phyloP scores from a whole-genome alignment of 2,329 filamentous ascomycete genomes.

The Aspergillus thermomutatus region DNA sequence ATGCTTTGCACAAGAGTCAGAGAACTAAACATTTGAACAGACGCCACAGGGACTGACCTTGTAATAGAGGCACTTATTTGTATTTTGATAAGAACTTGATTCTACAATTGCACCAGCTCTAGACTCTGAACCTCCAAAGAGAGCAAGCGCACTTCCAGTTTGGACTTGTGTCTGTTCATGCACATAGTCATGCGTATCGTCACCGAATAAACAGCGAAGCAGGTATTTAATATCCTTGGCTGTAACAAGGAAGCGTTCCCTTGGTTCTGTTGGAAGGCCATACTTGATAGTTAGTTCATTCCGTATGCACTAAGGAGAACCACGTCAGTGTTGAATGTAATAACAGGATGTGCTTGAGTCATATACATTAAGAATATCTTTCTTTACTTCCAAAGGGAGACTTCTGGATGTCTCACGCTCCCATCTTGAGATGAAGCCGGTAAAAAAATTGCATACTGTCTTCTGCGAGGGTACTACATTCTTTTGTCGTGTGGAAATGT shows the following conservation, averaged over 20 bases:
- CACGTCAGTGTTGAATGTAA: too few species aligned
- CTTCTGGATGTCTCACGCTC: too few species aligned
- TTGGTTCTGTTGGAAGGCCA: slow-evolving; percentile 9
- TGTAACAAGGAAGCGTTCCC: slow-evolving; percentile 8
- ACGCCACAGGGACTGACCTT: too few species aligned
- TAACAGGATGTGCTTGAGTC: too few species aligned
- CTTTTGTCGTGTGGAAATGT: too few species aligned
- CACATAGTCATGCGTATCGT: slow-evolving; percentile 9
- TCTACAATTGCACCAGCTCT: slow-evolving; percentile 14
- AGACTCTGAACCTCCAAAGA: slow-evolving; percentile 8
- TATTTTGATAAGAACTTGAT: slow-evolving; percentile 14
- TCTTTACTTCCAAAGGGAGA: too few species aligned
- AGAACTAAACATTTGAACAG: too few species aligned
- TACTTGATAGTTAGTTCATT: slow-evolving; percentile 9
- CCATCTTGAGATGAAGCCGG: too few species aligned
- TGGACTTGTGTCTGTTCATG: slow-evolving; percentile 11
- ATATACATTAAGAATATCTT: too few species aligned
- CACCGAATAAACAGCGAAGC: slow-evolving; percentile 6
- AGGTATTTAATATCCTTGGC: slow-evolving; percentile 17
- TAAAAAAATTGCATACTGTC: too few species aligned
- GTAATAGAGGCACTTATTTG: slow-evolving; percentile 19
- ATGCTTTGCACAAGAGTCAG: slow-evolving; percentile 9
- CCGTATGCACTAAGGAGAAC: slow-evolving; percentile 14
- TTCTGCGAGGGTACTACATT: too few species aligned
- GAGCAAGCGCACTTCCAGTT: slow-evolving; percentile 2